Base-by-base conservation (phyloP, 192 early-diverging fungal species). In the Linderina pennispora region DNA sequence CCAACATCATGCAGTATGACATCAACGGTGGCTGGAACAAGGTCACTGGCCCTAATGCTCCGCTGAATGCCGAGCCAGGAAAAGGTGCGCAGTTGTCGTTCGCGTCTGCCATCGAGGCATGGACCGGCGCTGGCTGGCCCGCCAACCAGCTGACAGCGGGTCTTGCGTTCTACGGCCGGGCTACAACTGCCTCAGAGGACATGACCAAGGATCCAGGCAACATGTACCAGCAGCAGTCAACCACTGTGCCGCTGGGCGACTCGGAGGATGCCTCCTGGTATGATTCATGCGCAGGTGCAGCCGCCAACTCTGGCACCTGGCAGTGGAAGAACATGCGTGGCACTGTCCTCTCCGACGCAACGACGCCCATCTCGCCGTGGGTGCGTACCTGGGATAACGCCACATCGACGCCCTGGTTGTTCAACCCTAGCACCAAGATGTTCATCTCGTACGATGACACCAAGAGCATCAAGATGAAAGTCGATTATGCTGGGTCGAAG, bases 391-490 rank as follows among this genome's bases (percentile, higher is more conserved):
- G 79, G 75, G 85, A 89, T 35, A 18, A 58, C 2, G 63, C 54
- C 8, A 77, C 78, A 1, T 58, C 77, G 55, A 86, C 84, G 13
- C 87, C 83, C 3, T 85, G 84, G 84, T 28, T 87, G 22, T 90
- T 76, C 55, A 83, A 83, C 26, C 69, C 74, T 2, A 39, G 23
- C 13, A 83, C 70, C 4, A 79, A 67, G 33, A 52, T 59, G 31
- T 83, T 80, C 43, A 82, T 88, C 53, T 80, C 80, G 5, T 88
- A 89, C 42, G 82, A 86, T 36, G 82, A 89, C 34, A 63, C 76
- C 3, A 33, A 65, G 24, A 82, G 80, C 16, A 39, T 89, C 28
- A 50, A 52, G 35, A 53, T 76, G 39, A 86, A 87, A 62, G 76
- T 78, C 0, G 53, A 78, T 40, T 83, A 77, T 53, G 81, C 80